Base-by-base conservation (phyloP, 192 early-diverging fungal genomes). In the Coemansia sp. region DNA sequence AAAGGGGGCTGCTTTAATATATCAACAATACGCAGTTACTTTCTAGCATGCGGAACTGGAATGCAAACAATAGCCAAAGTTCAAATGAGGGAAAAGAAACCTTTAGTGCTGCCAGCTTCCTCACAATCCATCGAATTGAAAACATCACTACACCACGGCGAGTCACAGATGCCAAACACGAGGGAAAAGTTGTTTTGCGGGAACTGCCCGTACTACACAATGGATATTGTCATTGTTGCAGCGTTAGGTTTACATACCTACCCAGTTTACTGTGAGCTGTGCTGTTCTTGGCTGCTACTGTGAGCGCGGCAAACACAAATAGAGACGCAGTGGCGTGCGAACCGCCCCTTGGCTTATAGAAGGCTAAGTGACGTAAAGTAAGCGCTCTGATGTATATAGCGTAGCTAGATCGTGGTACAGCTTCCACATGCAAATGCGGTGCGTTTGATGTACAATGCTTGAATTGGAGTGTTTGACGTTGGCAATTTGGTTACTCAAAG, bases 11-110 rank as follows among this genome's bases (percentile, higher is more conserved):
- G 52, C 28, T 54, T 54, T 38, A 57, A 57, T 57, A 57, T 57
- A 38, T 22, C 7, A 38, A 57, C 55, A 57, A 57, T 57, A 14
- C 2, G 20, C 34, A 57, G 55, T 57, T 57, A 57, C 55, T 57
- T 40, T 40, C 7, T 20, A 4, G 23, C 28, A 0, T 31, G 52
- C 26, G 14, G 21, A 54, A 54, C 28, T 23, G 23, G 21, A 54
- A 54, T 28, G 28, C 26, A 48, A 48, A 19, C 47, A 54, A 54
- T 54, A n/a, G 52, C 52, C n/a, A 14, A 17, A 20, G 48, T 14
- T n/a, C 52, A 54, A 54, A 54, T 28, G 52, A 54, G 52, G 52
- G 52, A 54, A 34, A 54, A 54, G 19, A 19, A 48, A 20, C 2
- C 17, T 48, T 48, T 48, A 48, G 46, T 48, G 19, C 46, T 19